phyloP scores from a whole-genome alignment of 2,329 filamentous ascomycete genomes.

The Aureobasidium sp. region DNA sequence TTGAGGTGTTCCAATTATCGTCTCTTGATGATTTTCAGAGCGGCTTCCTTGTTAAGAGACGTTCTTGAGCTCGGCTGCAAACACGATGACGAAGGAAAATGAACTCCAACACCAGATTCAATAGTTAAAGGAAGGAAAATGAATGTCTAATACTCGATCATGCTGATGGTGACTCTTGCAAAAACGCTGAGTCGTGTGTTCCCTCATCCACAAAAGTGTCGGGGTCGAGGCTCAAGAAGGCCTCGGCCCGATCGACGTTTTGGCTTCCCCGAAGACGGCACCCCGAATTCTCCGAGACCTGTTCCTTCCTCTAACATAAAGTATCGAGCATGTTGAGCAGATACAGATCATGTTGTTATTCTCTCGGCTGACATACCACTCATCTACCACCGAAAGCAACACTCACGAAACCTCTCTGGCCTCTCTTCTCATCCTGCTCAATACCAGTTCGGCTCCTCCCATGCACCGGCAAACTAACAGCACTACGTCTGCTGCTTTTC shows the following conservation, averaged over 20 bases:
- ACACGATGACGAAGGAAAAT: neutral
- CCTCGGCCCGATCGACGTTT: slow-evolving; percentile 10
- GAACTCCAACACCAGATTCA: neutral
- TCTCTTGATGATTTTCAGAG: neutral
- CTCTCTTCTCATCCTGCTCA: slow-evolving; percentile 24
- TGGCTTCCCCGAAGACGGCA: slow-evolving; percentile 4
- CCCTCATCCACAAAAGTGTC: neutral
- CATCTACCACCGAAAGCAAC: slow-evolving; percentile 6
- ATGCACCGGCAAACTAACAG: slow-evolving; percentile 28
- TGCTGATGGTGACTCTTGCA: neutral
- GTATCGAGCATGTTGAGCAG: neutral
- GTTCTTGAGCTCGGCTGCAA: neutral
- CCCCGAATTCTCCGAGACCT: neutral
- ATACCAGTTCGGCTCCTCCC: slow-evolving; percentile 33
- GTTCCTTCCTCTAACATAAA: neutral
- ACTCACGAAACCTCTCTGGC: slow-evolving; percentile 30
- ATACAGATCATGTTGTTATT: neutral
- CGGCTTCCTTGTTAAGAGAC: neutral
- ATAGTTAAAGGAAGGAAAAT: neutral
- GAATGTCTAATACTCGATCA: neutral
- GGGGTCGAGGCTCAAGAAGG: neutral
- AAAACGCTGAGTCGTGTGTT: slow-evolving; percentile 6
- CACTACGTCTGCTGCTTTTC: slow-evolving; percentile 25
- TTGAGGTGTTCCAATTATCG: neutral
- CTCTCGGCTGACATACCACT: neutral